These are phyloP conservation scores for Blastobotrys buckinghamii DNA, from an alignment of 1,139 yeast genomes.

Conservation along the genomic window DNA sequence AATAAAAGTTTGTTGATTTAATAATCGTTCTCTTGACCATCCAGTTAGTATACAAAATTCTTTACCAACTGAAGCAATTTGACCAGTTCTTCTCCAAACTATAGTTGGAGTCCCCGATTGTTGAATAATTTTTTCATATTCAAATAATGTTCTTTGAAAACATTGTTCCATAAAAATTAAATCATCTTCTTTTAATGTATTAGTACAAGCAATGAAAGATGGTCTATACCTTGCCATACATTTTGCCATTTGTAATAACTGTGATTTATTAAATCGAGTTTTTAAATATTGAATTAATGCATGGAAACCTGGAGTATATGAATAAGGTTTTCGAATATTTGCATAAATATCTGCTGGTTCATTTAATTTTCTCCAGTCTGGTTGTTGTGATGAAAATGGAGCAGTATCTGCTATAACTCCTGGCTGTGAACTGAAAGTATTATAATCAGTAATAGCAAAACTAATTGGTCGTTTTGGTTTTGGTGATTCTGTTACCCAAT, in stretches of 20 bases:
- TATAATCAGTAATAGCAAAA: conserved; percentile 20
- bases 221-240: conserved; percentile 89
- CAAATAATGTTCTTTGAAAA: conserved; percentile 83
- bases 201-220: conserved; percentile 86
- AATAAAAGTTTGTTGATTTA: conserved; percentile 48
- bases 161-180: conserved; percentile 94
- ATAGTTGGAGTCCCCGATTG: conserved; percentile 91
- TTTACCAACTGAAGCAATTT: conserved; percentile 87
- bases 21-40: conserved; percentile 68
- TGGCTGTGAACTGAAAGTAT: not conserved
- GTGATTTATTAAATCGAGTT: conserved; percentile 60
- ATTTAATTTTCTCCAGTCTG: conserved; percentile 35
- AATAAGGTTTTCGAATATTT: conserved; percentile 50
- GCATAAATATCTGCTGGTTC: conserved; percentile 30
- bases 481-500: conserved; percentile 9
- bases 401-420: conserved; percentile 14
- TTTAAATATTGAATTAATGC: conserved; percentile 68
- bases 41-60: conserved; percentile 90
- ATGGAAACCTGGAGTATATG: conserved; percentile 89
- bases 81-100: conserved; percentile 94
- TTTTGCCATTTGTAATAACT: conserved; percentile 77
- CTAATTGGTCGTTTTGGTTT: conserved; percentile 25
- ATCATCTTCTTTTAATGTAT: conserved; percentile 82
- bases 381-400: conserved; percentile 8
- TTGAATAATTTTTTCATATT: conserved; percentile 78